phyloP scores from a whole-genome alignment of 2,329 filamentous ascomycete species.

The Didymella pinodella region DNA sequence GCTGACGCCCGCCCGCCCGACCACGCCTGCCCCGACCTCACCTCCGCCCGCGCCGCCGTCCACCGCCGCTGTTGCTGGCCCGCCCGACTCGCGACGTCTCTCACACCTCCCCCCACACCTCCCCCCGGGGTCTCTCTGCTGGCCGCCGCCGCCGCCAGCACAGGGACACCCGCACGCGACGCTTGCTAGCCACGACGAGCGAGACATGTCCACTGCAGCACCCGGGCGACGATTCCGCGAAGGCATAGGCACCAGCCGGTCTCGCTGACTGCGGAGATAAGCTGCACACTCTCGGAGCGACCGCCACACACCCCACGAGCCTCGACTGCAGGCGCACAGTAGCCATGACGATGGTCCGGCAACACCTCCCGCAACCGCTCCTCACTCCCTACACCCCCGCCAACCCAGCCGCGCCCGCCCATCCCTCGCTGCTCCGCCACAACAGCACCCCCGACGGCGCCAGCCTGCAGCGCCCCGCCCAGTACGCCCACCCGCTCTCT shows the following conservation, averaged over 20 bases:
- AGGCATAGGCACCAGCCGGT: slow-evolving; percentile 54
- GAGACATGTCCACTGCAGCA: slow-evolving; percentile 52
- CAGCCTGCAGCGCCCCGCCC: slow-evolving; percentile 35
- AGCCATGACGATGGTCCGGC: slow-evolving; percentile 51
- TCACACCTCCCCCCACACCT: slow-evolving; percentile 3
- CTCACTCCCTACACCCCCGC: slow-evolving; percentile 37
- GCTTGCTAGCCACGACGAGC: slow-evolving; percentile 21
- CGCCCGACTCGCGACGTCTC: slow-evolving; percentile 7
- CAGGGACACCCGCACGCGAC: slow-evolving; percentile 30
- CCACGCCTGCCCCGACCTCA: slow-evolving; percentile 10
- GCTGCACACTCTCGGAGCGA: too few relatives aligned
- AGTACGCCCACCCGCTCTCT: slow-evolving; percentile 52
- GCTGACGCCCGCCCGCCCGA: slow-evolving; percentile 21
- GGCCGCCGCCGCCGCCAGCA: slow-evolving; percentile 31
- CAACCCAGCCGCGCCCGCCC: slow-evolving; percentile 34
- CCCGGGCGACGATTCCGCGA: slow-evolving; percentile 51
- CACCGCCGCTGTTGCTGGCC: slow-evolving; percentile 5
- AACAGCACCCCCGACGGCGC: slow-evolving; percentile 35
- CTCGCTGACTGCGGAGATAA: slow-evolving; percentile 38
- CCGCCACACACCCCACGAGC: slow-evolving; percentile 19
- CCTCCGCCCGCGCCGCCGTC: neutral
- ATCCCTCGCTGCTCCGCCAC: slow-evolving; percentile 40
- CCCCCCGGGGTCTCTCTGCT: slow-evolving; percentile 44
- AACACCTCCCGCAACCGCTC: slow-evolving; percentile 46
- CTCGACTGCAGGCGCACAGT: neutral